Evolutionary conservation across 805 yeast species (phyloP), one percentile per base, ranked within the genome.

Genomic region (Lachancea nothofagi): DNA sequence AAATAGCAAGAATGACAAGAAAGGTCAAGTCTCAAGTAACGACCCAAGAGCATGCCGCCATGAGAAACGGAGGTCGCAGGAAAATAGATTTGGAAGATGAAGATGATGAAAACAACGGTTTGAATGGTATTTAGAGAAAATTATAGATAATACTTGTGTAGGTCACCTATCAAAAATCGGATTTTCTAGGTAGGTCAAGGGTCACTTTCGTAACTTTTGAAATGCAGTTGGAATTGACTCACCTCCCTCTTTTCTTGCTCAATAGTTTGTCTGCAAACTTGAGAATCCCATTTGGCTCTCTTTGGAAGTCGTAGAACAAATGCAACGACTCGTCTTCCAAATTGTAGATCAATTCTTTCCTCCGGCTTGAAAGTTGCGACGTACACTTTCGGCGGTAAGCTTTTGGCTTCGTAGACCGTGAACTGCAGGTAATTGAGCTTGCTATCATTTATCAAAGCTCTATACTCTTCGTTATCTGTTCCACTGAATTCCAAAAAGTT

Each of bases 1-100:
- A 89, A 62, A 88, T 90, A 49, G 88, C 80, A 27, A 78, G 80
- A 59, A 84, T 93, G 96, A 89, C 95, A 9, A 74, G 72, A 50
- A 88, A 83, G 68, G 95, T 87, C 25, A 74, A 72, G 58, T 78
- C 74, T 51, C 97, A 90, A 67, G 86, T 80, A 12, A 82, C 78
- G n/a, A 72, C 83, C 4, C 77, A 82, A 45, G 81, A 84, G 53
- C 64, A 82, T 53, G 83, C 89, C 3, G 83, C 85, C 7, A 63
- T 78, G 49, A 75, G 83, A 51, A 67, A 78, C 46, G 67, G 78
- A 6, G 90, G 93, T 38, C 83, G 81, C 60, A 80, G 90, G 53
- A 81, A 80, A 60, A 66, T 81, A 44, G 74, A 70, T 5, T 56
- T 83, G 26, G 81, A 76, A 5, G 70, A 64, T 8, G 64, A 55